A percentile compares a stretch with the other conserved stretches of the same genome.
Conservation (phyloP, 2,329 filamentous ascomycete species). For the Beauveria pseudobassiana region DNA sequence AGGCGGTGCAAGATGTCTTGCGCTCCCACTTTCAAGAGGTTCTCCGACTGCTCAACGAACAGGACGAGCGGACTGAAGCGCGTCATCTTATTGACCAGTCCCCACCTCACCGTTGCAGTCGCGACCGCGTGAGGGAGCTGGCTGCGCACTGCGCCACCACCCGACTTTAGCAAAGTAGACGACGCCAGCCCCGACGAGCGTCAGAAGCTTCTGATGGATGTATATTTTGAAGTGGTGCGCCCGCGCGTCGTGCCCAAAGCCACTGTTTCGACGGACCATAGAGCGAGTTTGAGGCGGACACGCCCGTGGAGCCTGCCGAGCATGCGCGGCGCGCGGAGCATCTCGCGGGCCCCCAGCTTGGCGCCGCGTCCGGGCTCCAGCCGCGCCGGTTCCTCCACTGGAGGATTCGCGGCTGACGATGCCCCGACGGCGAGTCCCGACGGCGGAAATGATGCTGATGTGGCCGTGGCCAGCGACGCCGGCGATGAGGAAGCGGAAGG, state of each 20-base stretch:
- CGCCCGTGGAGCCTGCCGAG: slow-evolving; percentile 19
- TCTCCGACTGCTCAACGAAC: slow-evolving; percentile 36
- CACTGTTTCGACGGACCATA: slow-evolving; percentile 20
- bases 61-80: slow-evolving; percentile 23
- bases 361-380: slow-evolving; percentile 4
- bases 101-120: slow-evolving; percentile 13
- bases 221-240: slow-evolving; percentile 42
- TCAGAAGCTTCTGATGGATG: slow-evolving; percentile 42
- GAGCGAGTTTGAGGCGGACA: slow-evolving; percentile 17
- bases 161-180: slow-evolving; percentile 38
- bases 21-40: slow-evolving; percentile 44
- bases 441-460: background rate
- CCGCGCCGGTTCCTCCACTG: background rate
- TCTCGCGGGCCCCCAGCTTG: background rate
- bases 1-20: slow-evolving; percentile 37
- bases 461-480: background rate
- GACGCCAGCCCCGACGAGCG: slow-evolving; percentile 40
- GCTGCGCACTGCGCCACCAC: slow-evolving; percentile 9
- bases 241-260: slow-evolving; percentile 31
- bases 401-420: background rate
- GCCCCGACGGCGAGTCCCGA: background rate
- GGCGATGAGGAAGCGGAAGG: background rate
- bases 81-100: background rate
- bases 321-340: slow-evolving; percentile 1
- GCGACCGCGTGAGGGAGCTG: background rate